A percentile compares a stretch with the other conserved stretches of the same genome.
Conservation (phyloP, 176 grass and related monocot genomes). For the Elymus sibiricus region DNA sequence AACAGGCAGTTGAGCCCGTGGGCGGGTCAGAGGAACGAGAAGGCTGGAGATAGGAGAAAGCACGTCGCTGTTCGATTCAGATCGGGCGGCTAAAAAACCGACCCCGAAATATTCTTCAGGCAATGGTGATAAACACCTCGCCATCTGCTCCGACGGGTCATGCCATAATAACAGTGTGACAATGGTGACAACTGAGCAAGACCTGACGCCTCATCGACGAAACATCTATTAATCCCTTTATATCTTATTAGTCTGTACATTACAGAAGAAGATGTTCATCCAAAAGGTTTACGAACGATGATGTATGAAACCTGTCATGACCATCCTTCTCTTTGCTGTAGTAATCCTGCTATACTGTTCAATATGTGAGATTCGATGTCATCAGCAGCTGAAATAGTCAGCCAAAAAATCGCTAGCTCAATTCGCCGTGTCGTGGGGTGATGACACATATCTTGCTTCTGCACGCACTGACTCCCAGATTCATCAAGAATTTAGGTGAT, state of each 20-base stretch:
- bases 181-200: not conserved
- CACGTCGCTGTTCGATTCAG: too few species aligned
- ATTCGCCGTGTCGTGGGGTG: not conserved
- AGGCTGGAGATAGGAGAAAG: too few species aligned
- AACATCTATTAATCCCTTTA: not conserved
- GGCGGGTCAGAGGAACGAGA: too few species aligned
- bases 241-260: not conserved
- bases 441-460: not conserved
- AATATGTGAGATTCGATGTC: not conserved
- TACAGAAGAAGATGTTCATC: not conserved
- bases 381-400: slow-evolving; percentile 5
- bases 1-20: too few species aligned
- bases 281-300: not conserved
- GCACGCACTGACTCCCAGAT: not conserved
- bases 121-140: too few species aligned
- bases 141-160: too few species aligned
- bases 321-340: not conserved
- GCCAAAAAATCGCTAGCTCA: not conserved
- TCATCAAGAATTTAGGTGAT: not conserved
- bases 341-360: not conserved
- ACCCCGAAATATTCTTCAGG: too few species aligned
- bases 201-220: not conserved
- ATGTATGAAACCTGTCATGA: not conserved
- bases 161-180: not conserved
- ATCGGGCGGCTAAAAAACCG: too few species aligned